These are phyloP conservation scores for Fusarium xyrophilum DNA, from an alignment of 2,329 filamentous ascomycete species.

Conservation along the genomic window DNA sequence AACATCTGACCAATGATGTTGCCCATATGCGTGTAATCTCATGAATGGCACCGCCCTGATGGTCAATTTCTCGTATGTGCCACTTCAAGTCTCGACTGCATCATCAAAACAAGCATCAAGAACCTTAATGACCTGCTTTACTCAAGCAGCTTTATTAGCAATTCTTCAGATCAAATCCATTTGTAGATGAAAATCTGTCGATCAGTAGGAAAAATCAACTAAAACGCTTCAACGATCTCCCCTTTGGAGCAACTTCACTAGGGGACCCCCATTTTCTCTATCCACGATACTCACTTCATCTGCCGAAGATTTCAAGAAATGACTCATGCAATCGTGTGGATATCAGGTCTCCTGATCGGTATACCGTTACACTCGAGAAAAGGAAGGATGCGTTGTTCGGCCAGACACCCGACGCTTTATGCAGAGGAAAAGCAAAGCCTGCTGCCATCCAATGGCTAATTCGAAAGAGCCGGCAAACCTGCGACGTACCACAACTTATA, in stretches of 20 bases:
- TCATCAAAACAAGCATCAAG: background rate
- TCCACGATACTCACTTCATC: background rate
- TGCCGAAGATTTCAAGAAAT: background rate
- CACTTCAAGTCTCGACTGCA: background rate
- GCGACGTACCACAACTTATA: background rate
- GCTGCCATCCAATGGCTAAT: background rate
- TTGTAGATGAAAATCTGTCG: background rate
- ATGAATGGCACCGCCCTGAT: conserved; percentile 21
- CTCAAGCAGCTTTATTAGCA: background rate
- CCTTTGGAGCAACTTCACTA: background rate
- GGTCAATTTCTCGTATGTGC: background rate
- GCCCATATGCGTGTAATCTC: background rate
- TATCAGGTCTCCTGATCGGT: conserved; percentile 1
- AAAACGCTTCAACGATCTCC: background rate
- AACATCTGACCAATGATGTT: background rate
- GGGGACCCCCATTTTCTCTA: background rate
- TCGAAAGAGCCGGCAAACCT: background rate
- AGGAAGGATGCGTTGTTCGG: background rate
- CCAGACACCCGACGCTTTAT: conserved; percentile 7
- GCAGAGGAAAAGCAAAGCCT: conserved; percentile 2
- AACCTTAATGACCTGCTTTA: background rate
- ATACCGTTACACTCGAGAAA: background rate
- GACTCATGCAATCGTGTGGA: background rate
- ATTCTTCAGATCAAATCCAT: rapidly evolving
- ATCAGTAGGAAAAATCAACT: background rate